These are phyloP conservation scores for Hordeum marinum DNA, from an alignment of 176 grass and related monocot species.

Conservation along the genomic window DNA sequence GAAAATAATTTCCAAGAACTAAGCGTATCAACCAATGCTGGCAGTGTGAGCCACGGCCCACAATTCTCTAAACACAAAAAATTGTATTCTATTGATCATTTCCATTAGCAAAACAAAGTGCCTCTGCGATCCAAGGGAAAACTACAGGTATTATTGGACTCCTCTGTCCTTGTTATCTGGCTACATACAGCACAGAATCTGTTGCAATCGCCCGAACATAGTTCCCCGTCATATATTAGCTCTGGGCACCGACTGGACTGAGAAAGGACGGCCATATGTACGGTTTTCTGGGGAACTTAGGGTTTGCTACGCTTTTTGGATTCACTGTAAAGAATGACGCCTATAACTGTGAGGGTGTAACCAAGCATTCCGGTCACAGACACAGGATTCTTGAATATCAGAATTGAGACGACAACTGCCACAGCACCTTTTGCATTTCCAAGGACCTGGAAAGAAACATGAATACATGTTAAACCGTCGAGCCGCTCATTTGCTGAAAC, in stretches of 20 bases:
- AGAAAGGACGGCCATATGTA: slow-evolving; percentile 45
- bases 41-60: slow-evolving; percentile 34
- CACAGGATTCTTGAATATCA: slow-evolving; percentile 86
- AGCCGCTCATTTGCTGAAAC: not conserved
- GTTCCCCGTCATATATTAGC: slow-evolving; percentile 37
- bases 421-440: slow-evolving; percentile 88
- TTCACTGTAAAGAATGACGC: slow-evolving; percentile 80
- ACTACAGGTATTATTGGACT: slow-evolving; percentile 47
- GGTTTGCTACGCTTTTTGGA: slow-evolving; percentile 68
- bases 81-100: slow-evolving; percentile 39
- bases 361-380: slow-evolving; percentile 76
- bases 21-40: slow-evolving; percentile 53
- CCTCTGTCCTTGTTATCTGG: slow-evolving; percentile 26
- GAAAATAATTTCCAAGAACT: slow-evolving; percentile 36
- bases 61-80: slow-evolving; percentile 50
- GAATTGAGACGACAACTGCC: slow-evolving; percentile 69
- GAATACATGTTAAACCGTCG: slow-evolving; percentile 2
- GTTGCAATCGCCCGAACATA: slow-evolving; percentile 14
- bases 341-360: slow-evolving; percentile 68
- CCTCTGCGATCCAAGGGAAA: slow-evolving; percentile 27
- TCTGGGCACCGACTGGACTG: slow-evolving; percentile 23
- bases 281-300: slow-evolving; percentile 23
- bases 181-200: slow-evolving; percentile 12
- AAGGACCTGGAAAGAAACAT: slow-evolving; percentile 47
- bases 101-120: slow-evolving; percentile 53